phyloP scores from a whole-genome alignment of 2,329 filamentous ascomycete genomes.

The Xylaria sp. region DNA sequence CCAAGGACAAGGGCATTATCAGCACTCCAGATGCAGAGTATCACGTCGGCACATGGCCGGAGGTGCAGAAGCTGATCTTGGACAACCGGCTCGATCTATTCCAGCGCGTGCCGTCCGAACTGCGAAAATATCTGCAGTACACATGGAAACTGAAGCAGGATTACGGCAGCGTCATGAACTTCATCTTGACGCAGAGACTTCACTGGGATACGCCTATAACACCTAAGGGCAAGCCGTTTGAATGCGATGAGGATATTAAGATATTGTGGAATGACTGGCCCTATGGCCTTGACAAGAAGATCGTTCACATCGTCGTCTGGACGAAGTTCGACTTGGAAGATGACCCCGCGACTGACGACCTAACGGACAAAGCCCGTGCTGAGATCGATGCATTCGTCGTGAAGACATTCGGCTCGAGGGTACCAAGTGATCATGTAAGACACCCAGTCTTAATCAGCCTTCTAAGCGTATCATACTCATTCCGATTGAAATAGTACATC shows the following conservation, averaged over 20 bases:
- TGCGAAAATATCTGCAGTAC: conserved; percentile 81
- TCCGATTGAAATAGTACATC: conserved; percentile 53
- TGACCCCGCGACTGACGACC: conserved; percentile 71
- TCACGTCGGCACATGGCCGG: conserved; percentile 72
- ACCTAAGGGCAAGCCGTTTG: conserved; percentile 55
- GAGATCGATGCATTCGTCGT: conserved; percentile 78
- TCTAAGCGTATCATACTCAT: conserved; percentile 35
- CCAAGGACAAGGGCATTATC: conserved; percentile 78
- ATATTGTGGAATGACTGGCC: conserved; percentile 94
- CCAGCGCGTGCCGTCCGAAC: conserved; percentile 78
- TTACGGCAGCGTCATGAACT: conserved; percentile 82
- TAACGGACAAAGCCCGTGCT: conserved; percentile 71
- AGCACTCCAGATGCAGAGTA: conserved; percentile 76
- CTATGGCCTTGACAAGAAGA: conserved; percentile 81
- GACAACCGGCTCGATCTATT: conserved; percentile 80
- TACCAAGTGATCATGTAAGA: conserved; percentile 66
- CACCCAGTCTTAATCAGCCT: neutral
- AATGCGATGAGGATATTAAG: conserved; percentile 69
- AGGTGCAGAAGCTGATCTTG: conserved; percentile 71
- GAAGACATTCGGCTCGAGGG: conserved; percentile 68
- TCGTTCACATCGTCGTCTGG: conserved; percentile 91
- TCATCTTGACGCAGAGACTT: conserved; percentile 77
- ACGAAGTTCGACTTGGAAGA: conserved; percentile 86
- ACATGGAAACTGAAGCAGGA: conserved; percentile 70
- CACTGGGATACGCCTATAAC: conserved; percentile 68